Evolutionary conservation across 2,329 filamentous ascomycete species (phyloP).

Genomic region (Colletotrichum sublineola): DNA sequence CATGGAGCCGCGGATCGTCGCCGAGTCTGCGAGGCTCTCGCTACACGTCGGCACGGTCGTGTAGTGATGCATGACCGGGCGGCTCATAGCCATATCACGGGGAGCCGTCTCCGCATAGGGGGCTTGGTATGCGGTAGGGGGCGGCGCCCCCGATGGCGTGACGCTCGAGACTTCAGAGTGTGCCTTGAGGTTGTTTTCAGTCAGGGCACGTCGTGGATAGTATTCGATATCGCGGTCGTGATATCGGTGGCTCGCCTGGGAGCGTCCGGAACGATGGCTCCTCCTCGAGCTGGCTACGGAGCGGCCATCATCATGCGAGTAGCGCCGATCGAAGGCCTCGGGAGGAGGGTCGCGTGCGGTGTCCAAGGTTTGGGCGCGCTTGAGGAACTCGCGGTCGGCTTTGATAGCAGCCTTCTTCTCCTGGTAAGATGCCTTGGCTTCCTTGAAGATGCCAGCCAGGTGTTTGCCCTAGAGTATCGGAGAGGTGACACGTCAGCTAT

Average conservation of each 20-base stretch:
- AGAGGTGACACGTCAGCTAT: slow-evolving; percentile 36
- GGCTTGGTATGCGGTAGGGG: slow-evolving; percentile 54
- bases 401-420: slow-evolving; percentile 88
- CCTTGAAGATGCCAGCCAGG: slow-evolving; percentile 89
- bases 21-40: slow-evolving; percentile 39
- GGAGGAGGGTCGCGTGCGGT: slow-evolving; percentile 46
- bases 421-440: slow-evolving; percentile 88
- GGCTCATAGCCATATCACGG: slow-evolving; percentile 56
- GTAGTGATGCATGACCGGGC: slow-evolving; percentile 41
- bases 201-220: slow-evolving; percentile 58
- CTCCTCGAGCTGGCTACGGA: slow-evolving; percentile 58
- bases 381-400: slow-evolving; percentile 67
- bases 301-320: slow-evolving; percentile 52
- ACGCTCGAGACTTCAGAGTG: slow-evolving; percentile 66
- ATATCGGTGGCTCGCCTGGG: slow-evolving; percentile 51
- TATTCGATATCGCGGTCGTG: slow-evolving; percentile 40
- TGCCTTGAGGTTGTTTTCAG: slow-evolving; percentile 65
- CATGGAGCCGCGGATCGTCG: slow-evolving; percentile 44
- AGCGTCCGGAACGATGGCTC: slow-evolving; percentile 56
- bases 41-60: slow-evolving; percentile 47
- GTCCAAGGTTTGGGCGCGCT: slow-evolving; percentile 73
- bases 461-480: slow-evolving; percentile 79
- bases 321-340: slow-evolving; percentile 43
- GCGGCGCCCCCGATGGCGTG: slow-evolving; percentile 57
- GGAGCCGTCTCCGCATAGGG: slow-evolving; percentile 61